A percentile compares a stretch with the other conserved stretches of the same genome.
These are phyloP conservation scores for Jacaranda copaia DNA, from an alignment of 257 asterid genomes.

Conservation along the genomic window DNA sequence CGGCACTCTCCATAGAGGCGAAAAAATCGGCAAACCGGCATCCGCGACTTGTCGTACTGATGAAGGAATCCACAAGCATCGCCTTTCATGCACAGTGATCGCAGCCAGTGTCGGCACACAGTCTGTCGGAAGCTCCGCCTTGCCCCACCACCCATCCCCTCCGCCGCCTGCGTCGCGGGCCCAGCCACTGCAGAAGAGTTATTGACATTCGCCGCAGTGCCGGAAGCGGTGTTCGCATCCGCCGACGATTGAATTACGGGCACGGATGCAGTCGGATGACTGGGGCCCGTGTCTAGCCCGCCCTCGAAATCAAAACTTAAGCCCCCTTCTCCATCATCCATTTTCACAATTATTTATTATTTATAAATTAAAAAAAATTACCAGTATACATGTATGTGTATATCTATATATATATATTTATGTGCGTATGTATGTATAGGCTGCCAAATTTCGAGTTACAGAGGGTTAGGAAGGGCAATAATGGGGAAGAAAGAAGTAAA, in stretches of 20 bases:
- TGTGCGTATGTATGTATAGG: neutral
- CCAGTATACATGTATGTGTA: neutral
- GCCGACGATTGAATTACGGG: conserved; percentile 63
- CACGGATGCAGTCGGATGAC: conserved; percentile 83
- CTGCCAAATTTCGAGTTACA: neutral
- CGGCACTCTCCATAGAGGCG: conserved; percentile 86
- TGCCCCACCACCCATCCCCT: conserved; percentile 48
- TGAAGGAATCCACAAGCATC: conserved; percentile 86
- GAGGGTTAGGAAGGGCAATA: neutral
- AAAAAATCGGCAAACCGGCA: conserved; percentile 84
- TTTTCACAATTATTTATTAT: conserved; percentile 20
- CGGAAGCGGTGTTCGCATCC: conserved; percentile 44
- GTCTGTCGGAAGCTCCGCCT: conserved; percentile 86
- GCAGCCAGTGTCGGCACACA: conserved; percentile 84
- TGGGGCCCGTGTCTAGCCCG: conserved; percentile 73
- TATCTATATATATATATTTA: neutral
- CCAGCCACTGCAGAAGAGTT: conserved; percentile 38
- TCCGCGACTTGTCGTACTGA: conserved; percentile 81
- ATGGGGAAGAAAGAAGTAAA: neutral
- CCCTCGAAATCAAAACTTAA: conserved; percentile 95
- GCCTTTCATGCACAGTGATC: conserved; percentile 82
- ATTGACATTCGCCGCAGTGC: conserved; percentile 40
- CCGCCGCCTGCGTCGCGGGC: conserved; percentile 48
- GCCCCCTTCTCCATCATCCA: conserved; percentile 97
- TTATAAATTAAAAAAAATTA: neutral